Evolutionary conservation across 2,329 filamentous ascomycete species (phyloP).

Genomic region (Ceratocystiopsis sp.): DNA sequence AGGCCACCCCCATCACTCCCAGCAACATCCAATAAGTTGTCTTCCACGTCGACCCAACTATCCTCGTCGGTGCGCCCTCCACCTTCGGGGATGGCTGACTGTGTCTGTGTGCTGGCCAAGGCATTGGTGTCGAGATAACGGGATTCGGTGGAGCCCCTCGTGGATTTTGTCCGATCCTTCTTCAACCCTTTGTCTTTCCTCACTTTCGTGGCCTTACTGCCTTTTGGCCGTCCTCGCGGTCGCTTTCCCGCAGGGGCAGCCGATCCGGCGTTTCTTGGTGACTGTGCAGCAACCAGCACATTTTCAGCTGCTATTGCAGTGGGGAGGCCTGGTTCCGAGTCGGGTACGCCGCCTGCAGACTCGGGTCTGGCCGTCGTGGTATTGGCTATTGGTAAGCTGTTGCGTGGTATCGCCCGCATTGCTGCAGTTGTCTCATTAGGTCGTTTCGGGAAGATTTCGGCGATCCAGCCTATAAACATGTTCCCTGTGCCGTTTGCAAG

Average conservation of each 20-base stretch:
- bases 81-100: neutral
- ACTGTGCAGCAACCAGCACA: neutral
- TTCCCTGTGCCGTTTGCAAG: constrained; percentile 38
- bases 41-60: constrained; percentile 29
- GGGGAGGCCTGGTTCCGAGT: neutral
- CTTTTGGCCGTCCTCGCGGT: constrained; percentile 36
- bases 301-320: neutral
- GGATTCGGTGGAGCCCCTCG: neutral
- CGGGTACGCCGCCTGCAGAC: neutral
- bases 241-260: constrained; percentile 19
- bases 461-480: constrained; percentile 43
- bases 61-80: constrained; percentile 15
- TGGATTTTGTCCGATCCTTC: constrained; percentile 20
- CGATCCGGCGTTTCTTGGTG: neutral
- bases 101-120: neutral
- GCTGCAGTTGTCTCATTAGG: constrained; percentile 1
- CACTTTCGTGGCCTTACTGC: constrained; percentile 32
- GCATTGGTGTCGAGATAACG: neutral
- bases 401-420: neutral
- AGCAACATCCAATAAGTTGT: constrained; percentile 15
- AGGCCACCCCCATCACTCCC: constrained; percentile 9
- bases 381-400: neutral
- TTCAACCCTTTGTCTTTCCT: constrained; percentile 34
- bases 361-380: neutral
- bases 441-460: constrained; percentile 42